Conservation (phyloP, 441 rosid genomes). For the Erysimum cheiri region DNA sequence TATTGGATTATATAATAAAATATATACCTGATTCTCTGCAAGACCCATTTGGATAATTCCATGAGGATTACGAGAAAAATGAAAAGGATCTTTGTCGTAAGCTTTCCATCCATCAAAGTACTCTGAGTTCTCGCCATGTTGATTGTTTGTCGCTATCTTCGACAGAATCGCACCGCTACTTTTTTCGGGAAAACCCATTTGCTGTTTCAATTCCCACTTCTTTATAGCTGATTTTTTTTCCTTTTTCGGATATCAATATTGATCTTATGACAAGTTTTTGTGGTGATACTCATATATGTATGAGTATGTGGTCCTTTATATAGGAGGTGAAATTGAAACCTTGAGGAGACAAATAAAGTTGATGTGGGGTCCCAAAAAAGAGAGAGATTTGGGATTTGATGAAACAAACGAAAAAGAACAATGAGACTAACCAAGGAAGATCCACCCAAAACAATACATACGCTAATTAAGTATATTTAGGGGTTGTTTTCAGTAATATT, state of each 20-base stretch:
- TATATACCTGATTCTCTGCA: slow-evolving; percentile 66
- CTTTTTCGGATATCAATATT: background rate
- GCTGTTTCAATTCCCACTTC: background rate
- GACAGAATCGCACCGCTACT: slow-evolving; percentile 49
- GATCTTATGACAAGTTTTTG: slow-evolving; percentile 7
- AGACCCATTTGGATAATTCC: slow-evolving; percentile 81
- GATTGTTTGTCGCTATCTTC: slow-evolving; percentile 49
- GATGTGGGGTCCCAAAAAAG: slow-evolving; percentile 24
- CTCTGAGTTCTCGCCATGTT: slow-evolving; percentile 66
- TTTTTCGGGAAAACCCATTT: slow-evolving; percentile 26
- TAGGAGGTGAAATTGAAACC: slow-evolving; percentile 24
- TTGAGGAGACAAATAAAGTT: slow-evolving; percentile 35
- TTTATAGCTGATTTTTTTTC: background rate
- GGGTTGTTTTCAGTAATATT: slow-evolving; percentile 4
- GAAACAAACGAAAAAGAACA: slow-evolving; percentile 33
- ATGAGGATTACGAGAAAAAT: slow-evolving; percentile 50
- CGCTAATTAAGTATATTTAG: no score
- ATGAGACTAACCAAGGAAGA: slow-evolving; percentile 21
- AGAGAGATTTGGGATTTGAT: slow-evolving; percentile 22
- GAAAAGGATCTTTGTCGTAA: slow-evolving; percentile 61
- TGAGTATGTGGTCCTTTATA: slow-evolving; percentile 22
- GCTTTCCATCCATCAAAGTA: slow-evolving; percentile 79
- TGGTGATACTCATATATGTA: slow-evolving; percentile 11
- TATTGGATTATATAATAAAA: background rate
- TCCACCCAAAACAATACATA: slow-evolving; percentile 22